phyloP scores from a whole-genome alignment of 352 stramenopile species.

The Pseudoperonospora humuli region DNA sequence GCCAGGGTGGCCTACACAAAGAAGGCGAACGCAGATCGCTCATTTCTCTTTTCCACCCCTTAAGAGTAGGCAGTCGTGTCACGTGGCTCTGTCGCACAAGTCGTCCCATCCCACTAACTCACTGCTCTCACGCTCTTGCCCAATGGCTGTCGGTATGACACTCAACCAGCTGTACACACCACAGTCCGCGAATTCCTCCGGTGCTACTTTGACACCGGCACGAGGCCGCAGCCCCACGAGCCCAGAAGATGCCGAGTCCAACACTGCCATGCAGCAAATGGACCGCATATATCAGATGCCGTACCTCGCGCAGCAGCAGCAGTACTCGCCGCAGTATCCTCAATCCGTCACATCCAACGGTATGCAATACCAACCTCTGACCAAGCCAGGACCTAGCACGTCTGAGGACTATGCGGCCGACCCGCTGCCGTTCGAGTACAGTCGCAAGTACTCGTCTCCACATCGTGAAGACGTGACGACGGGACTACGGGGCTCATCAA shows the following conservation, averaged over 20 bases:
- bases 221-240: slow-evolving; percentile 21
- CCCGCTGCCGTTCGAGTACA: slow-evolving; percentile 75
- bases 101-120: slow-evolving; percentile 8
- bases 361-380: slow-evolving; percentile 19
- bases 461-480: slow-evolving; percentile 10
- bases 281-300: slow-evolving; percentile 29
- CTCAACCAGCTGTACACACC: slow-evolving; percentile 66
- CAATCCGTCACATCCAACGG: slow-evolving; percentile 3
- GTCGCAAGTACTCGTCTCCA: slow-evolving; percentile 32
- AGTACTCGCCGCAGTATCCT: slow-evolving; percentile 15
- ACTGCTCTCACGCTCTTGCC: neutral
- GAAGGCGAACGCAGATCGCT: slow-evolving; percentile 2
- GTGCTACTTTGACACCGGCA: slow-evolving; percentile 11
- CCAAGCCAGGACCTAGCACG: slow-evolving; percentile 17
- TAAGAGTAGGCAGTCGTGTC: slow-evolving; percentile 6
- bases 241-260: slow-evolving; percentile 10
- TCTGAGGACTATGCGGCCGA: slow-evolving; percentile 69
- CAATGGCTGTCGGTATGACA: slow-evolving; percentile 61
- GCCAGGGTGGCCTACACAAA: slow-evolving; percentile 3
- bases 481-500: neutral
- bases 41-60: slow-evolving; percentile 20
- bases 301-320: slow-evolving; percentile 8
- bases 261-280: slow-evolving; percentile 10
- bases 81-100: slow-evolving; percentile 15
- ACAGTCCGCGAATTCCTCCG: slow-evolving; percentile 15